Base-by-base conservation (phyloP, 2,329 filamentous ascomycete genomes). In the Trichoderma arundinaceum region DNA sequence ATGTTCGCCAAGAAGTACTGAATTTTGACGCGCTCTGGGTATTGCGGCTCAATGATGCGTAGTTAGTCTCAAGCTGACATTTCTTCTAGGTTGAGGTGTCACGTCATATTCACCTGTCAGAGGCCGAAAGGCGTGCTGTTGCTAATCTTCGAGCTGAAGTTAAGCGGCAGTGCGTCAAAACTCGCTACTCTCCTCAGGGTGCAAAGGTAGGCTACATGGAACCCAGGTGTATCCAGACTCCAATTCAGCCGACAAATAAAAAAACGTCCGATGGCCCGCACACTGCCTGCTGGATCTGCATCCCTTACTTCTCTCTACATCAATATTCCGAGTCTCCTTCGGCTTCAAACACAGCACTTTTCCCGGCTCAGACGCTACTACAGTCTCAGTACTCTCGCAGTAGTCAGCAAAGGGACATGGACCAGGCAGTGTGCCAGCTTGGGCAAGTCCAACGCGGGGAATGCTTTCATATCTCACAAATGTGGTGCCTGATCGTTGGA, bases 281-380 rank as follows among this genome's bases (percentile, higher is more conserved):
- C 9, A 59, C 69, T 1, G 74, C 74, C 0, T 76, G 74, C 19
- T 83, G 81, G 81, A 68, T 82, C 2, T 82, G 79, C 35, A 71
- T 83, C 13, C 82, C 82, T 0, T 84, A 83, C 67, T 83, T 84
- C 68, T 76, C 76, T 2, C 74, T 84, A 0, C 77, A 81, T 58
- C 75, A 76, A 28, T 83, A 82, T 64, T 77, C 77, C 0, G 80
- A 79, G 2, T 69, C 80, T 1, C 70, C 74, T 2, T 72, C 72
- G 6, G 73, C 73, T 1, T 73, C 74, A 1, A 74, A 71, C 32
- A 52, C 73, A 7, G 72, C 73, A 5, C 71, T 74, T 1, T 83
- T 82, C 57, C 81, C 82, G 1, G 72, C 77, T 1, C 75, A 78
- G 57, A 82, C 81, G 1, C 68, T 83, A 6, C 69, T 83, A 0